phyloP scores from a whole-genome alignment of 495 filamentous ascomycete species.

The Aspergillus campestris region DNA sequence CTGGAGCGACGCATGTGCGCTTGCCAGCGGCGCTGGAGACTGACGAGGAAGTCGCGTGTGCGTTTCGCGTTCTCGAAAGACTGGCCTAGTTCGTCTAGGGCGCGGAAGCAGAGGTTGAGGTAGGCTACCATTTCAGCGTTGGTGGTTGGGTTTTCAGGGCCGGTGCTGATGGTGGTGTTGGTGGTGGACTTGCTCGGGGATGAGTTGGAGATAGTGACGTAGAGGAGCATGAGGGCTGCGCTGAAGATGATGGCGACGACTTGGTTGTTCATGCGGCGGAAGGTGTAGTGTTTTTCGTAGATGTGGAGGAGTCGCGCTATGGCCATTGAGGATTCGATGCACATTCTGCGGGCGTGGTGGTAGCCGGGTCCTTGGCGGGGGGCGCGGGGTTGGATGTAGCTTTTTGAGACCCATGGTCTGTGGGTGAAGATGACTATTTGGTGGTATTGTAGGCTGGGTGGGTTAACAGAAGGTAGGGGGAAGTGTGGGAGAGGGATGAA shows the following conservation, averaged over 20 bases:
- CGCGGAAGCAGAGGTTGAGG: conserved; percentile 41
- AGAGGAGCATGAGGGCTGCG: conserved; percentile 40
- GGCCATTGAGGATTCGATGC: conserved; percentile 38
- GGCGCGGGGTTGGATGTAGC: conserved; percentile 36
- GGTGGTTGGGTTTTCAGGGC: conserved; percentile 14
- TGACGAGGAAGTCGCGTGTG: conserved; percentile 37
- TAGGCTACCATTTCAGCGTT: conserved; percentile 38
- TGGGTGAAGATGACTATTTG: conserved; percentile 44
- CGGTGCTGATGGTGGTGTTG: conserved; percentile 7
- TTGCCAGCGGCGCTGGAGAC: conserved; percentile 40
- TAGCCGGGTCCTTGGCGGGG: conserved; percentile 39
- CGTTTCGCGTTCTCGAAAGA: conserved; percentile 41
- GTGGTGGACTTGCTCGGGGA: conserved; percentile 2
- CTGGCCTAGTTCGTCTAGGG: conserved; percentile 37
- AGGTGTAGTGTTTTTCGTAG: conserved; percentile 43
- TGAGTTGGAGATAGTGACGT: conserved; percentile 36
- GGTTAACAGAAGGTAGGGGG: too few species aligned
- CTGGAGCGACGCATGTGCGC: conserved; percentile 37
- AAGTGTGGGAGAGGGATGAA: neutral
- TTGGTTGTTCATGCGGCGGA: conserved; percentile 44
- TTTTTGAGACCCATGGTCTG: conserved; percentile 43
- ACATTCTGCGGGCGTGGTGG: conserved; percentile 40
- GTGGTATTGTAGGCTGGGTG: conserved; percentile 43
- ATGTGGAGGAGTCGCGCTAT: conserved; percentile 37
- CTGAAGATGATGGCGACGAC: conserved; percentile 44